Conservation (phyloP, 2,329 filamentous ascomycete genomes). For the Xylaria sp. region DNA sequence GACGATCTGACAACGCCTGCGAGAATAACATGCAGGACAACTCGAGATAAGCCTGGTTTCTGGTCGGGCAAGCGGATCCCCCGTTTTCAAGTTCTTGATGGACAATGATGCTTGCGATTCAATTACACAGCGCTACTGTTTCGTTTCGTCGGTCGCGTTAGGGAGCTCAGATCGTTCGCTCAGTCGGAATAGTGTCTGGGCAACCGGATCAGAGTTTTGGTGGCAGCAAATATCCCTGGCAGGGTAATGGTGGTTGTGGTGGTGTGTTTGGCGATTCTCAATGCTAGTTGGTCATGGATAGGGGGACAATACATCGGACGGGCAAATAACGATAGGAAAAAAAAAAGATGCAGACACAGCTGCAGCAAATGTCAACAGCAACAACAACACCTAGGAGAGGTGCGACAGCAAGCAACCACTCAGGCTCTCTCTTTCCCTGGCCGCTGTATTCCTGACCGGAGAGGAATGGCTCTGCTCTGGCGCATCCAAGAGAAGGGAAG, state of each 20-base stretch:
- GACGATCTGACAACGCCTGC: constrained; percentile 5
- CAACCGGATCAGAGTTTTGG: constrained; percentile 10
- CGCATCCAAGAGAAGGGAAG: constrained; percentile 25
- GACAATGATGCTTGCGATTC: constrained; percentile 12
- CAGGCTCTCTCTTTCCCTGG: constrained; percentile 36
- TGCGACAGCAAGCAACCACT: constrained; percentile 34
- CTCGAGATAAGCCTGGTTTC: constrained; percentile 20
- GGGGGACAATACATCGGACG: constrained; percentile 28
- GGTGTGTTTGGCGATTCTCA: constrained; percentile 26
- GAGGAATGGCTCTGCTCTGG: constrained; percentile 37
- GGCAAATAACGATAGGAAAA: constrained; percentile 18
- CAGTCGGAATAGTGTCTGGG: constrained; percentile 26
- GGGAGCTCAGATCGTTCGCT: constrained; percentile 26
- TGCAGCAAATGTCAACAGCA: constrained; percentile 19
- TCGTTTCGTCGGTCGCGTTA: constrained; percentile 31
- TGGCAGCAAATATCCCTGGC: constrained; percentile 29
- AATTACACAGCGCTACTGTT: constrained; percentile 24
- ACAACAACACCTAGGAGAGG: constrained; percentile 18
- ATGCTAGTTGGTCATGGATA: constrained; percentile 35
- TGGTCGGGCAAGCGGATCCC: not conserved
- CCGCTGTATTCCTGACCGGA: constrained; percentile 32
- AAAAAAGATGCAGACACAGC: constrained; percentile 22
- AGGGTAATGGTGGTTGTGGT: constrained; percentile 19
- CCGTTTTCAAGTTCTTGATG: constrained; percentile 12
- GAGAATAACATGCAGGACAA: constrained; percentile 15